These are phyloP conservation scores for Lachnum nothofagi DNA, from an alignment of 2,329 filamentous ascomycete genomes.

Conservation along the genomic window DNA sequence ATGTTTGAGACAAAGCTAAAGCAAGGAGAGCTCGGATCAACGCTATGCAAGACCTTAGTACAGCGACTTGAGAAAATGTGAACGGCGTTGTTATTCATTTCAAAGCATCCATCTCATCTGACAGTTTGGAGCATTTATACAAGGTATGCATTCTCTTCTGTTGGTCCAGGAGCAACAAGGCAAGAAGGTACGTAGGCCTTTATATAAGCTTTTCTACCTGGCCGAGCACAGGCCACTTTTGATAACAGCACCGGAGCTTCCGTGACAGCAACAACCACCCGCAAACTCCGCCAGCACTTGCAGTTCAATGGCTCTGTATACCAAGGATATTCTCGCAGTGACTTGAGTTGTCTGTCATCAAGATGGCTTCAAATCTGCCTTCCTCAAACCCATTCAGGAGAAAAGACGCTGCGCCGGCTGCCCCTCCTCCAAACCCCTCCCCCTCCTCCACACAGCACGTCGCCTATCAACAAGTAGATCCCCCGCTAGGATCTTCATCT, in stretches of 20 bases:
- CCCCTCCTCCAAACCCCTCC: conserved; percentile 14
- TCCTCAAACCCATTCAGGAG: conserved; percentile 34
- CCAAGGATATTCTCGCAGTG: conserved; percentile 9
- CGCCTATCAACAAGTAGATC: conserved; percentile 16
- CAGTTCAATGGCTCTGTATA: conserved; percentile 4
- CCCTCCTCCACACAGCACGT: conserved; percentile 17
- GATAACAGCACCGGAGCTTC: conserved; percentile 12
- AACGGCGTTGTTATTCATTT: no score
- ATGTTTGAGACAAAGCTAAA: no score
- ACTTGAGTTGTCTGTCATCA: conserved; percentile 15
- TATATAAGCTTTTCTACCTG: conserved; percentile 5
- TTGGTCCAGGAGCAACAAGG: no score
- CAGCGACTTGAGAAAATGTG: no score
- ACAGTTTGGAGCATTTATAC: no score
- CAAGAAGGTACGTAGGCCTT: no score
- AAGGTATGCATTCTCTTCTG: no score
- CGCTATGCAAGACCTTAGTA: no score
- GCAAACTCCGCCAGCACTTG: conserved; percentile 5
- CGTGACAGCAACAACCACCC: background rate
- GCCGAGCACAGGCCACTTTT: conserved; percentile 7
- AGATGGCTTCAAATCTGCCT: conserved; percentile 28
- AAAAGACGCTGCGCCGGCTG: conserved; percentile 20
- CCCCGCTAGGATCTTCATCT: conserved; percentile 8
- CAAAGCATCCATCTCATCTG: no score
- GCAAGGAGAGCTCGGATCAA: no score